Conservation (phyloP, 257 asterid genomes). For the Henckelia pumila region DNA sequence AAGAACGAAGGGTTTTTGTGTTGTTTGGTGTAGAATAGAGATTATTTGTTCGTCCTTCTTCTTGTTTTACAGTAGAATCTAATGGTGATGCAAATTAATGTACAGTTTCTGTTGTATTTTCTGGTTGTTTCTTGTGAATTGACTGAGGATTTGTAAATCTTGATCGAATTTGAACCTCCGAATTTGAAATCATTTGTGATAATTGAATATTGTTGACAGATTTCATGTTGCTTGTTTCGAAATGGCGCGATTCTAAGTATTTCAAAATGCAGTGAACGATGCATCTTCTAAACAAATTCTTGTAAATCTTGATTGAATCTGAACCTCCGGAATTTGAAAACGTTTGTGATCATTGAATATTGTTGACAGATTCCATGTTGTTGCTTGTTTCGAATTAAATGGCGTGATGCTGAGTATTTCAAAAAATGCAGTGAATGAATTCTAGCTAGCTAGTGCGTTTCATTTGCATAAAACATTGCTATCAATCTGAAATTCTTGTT, state of each 20-base stretch:
- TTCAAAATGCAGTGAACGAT: no score
- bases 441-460: no score
- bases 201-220: no score
- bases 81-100: constrained; percentile 36
- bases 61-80: background rate
- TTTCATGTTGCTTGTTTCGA: no score
- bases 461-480: background rate
- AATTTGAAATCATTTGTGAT: background rate
- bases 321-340: constrained; percentile 1
- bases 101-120: constrained; percentile 31
- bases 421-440: no score
- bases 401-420: no score
- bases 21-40: background rate
- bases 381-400: no score
- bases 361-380: no score
- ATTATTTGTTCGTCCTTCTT: background rate
- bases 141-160: constrained; percentile 25
- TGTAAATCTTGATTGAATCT: constrained; percentile 11
- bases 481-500: constrained; percentile 15
- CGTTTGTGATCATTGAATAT: background rate
- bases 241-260: no score
- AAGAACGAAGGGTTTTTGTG: background rate
- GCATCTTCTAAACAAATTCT: no score
- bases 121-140: constrained; percentile 24
- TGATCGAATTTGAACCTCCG: constrained; percentile 6